A percentile compares a stretch with the other conserved stretches of the same genome.
These are phyloP conservation scores for Draba incana DNA, from an alignment of 345 rosid species.

Conservation along the genomic window DNA sequence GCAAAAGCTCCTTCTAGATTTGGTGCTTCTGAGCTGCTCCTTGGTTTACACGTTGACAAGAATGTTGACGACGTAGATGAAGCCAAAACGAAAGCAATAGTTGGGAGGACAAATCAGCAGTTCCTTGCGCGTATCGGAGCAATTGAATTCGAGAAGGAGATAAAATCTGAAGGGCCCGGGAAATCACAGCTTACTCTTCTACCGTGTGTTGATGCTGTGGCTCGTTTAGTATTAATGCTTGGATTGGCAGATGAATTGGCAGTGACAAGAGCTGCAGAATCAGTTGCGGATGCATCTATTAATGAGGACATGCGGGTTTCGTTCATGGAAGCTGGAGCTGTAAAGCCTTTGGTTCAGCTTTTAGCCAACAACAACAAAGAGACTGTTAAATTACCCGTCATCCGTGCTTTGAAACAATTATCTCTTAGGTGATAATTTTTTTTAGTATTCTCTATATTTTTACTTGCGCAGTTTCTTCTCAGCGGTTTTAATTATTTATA, in stretches of 20 bases:
- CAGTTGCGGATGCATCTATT: constrained; percentile 77
- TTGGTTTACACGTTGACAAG: constrained; percentile 61
- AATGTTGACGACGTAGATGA: constrained; percentile 52
- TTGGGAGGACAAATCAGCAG: constrained; percentile 76
- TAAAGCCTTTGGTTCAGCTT: constrained; percentile 70
- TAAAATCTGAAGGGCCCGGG: constrained; percentile 45
- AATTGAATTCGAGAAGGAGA: constrained; percentile 67
- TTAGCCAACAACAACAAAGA: constrained; percentile 58
- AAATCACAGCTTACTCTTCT: constrained; percentile 57
- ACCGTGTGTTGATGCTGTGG: constrained; percentile 84
- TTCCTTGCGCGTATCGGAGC: constrained; percentile 87
- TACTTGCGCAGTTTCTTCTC: constrained; percentile 1
- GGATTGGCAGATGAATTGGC: constrained; percentile 78
- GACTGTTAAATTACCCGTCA: constrained; percentile 51
- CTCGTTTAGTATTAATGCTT: constrained; percentile 84
- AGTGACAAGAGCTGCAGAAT: constrained; percentile 67
- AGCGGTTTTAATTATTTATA: background rate
- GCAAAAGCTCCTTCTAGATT: constrained; percentile 61
- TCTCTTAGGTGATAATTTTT: constrained; percentile 62
- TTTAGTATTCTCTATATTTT: background rate
- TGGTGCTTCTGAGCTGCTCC: constrained; percentile 81
- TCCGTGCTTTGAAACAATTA: constrained; percentile 69
- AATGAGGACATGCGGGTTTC: constrained; percentile 75
- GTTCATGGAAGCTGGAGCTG: constrained; percentile 89
- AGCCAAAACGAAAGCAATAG: constrained; percentile 71